phyloP scores from a whole-genome alignment of 345 rosid species.

The Eucalyptus microcorys region DNA sequence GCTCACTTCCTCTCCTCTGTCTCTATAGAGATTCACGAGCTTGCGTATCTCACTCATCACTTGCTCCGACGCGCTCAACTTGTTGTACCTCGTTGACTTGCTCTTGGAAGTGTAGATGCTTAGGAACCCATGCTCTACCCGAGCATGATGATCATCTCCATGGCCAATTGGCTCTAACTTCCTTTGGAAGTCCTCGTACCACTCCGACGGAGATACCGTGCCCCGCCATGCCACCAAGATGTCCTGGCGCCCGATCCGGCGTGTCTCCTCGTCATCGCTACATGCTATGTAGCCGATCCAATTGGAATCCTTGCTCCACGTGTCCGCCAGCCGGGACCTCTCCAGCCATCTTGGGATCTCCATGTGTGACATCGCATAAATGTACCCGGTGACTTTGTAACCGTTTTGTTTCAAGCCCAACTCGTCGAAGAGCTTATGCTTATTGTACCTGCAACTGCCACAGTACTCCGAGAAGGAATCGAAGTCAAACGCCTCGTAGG shows the following conservation, averaged over 20 bases:
- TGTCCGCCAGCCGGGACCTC: constrained; percentile 2
- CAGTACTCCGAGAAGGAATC: constrained; percentile 27
- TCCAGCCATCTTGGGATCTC: constrained; percentile 23
- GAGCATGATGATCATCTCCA: neutral
- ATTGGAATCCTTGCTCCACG: constrained; percentile 30
- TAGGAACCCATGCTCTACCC: constrained; percentile 23
- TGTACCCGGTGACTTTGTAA: constrained; percentile 14
- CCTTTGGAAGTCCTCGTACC: constrained; percentile 19
- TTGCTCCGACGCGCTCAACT: constrained; percentile 35
- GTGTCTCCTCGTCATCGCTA: constrained; percentile 7
- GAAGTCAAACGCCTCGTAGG: constrained; percentile 29
- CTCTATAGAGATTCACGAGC: constrained; percentile 4
- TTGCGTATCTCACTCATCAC: constrained; percentile 15
- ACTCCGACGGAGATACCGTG: constrained; percentile 23
- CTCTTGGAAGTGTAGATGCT: constrained; percentile 26
- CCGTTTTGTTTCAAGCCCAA: constrained; percentile 11
- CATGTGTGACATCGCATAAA: constrained; percentile 24
- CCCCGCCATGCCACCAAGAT: constrained; percentile 33
- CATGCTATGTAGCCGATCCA: constrained; percentile 38
- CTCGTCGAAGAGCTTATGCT: constrained; percentile 5
- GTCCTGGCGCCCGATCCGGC: constrained; percentile 28
- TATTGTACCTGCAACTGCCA: constrained; percentile 22
- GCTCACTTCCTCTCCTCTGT: constrained; percentile 23
- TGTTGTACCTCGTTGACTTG: constrained; percentile 18
- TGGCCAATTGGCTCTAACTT: constrained; percentile 8